Evolutionary conservation across 2,329 filamentous ascomycete species (phyloP).

Genomic region (Didymella arachidicola): DNA sequence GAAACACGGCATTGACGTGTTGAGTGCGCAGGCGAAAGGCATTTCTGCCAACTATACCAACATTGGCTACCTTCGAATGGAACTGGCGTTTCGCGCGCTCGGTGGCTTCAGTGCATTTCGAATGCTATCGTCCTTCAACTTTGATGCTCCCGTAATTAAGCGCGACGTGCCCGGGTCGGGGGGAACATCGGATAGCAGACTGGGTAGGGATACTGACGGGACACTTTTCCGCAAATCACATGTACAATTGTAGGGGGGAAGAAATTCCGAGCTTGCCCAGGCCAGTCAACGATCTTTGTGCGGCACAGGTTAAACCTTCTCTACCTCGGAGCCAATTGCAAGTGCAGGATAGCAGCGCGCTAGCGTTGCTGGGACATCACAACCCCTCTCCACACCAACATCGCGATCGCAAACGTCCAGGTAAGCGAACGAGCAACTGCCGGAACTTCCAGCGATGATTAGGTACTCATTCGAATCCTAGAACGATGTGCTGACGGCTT

Average conservation of each 20-base stretch:
- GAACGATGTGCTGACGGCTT: not conserved
- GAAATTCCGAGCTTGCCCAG: not conserved
- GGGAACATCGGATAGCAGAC: not conserved
- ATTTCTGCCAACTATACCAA: not conserved
- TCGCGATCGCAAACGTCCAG: not conserved
- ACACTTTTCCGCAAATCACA: not conserved
- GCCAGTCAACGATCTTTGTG: not conserved
- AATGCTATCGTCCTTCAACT: not conserved
- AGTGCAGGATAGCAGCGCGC: not conserved
- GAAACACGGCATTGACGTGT: not conserved
- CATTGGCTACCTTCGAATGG: not conserved
- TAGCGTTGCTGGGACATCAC: not conserved
- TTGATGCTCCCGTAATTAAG: not conserved
- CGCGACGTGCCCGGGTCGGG: not conserved
- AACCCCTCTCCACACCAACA: not conserved
- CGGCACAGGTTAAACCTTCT: not conserved
- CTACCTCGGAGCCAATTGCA: not conserved
- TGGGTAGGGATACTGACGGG: not conserved
- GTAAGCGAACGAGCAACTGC: conserved; percentile 1
- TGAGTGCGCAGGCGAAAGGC: not conserved
- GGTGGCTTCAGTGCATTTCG: not conserved
- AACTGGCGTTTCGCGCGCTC: not conserved
- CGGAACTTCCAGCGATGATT: not conserved
- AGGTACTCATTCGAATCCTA: not conserved
- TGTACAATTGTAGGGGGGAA: not conserved